A percentile compares a stretch with the other conserved stretches of the same genome.
phyloP scores from a whole-genome alignment of 305 asterid species.

The Fraxinus xanthoxyloides region DNA sequence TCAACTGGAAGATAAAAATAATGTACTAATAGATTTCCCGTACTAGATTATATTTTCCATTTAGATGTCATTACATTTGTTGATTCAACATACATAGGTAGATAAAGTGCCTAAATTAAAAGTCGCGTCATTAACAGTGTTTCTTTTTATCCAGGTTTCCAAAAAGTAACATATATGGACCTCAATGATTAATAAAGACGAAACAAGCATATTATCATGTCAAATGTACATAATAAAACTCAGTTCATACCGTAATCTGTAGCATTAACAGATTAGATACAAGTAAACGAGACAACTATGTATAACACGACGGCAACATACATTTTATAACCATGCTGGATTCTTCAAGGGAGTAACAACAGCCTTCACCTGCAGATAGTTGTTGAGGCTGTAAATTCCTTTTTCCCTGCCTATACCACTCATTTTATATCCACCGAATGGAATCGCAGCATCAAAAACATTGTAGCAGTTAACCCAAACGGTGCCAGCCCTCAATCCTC shows the following conservation, averaged over 20 bases:
- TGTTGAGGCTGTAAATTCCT: conserved; percentile 83
- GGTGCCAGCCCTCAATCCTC: conserved; percentile 80
- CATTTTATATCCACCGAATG: conserved; percentile 95
- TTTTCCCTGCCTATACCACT: conserved; percentile 93
- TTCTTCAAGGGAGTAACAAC: conserved; percentile 69
- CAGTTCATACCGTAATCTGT: not conserved
- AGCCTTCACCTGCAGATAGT: conserved; percentile 90
- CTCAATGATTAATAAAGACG: not conserved
- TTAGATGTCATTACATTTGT: not conserved
- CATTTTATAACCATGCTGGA: conserved; percentile 70
- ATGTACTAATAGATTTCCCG: not conserved
- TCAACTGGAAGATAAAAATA: not conserved
- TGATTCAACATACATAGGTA: too few relatives aligned
- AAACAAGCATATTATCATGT: not conserved
- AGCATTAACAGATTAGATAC: not conserved
- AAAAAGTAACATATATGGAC: not conserved
- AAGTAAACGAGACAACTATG: not conserved
- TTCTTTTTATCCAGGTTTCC: not conserved
- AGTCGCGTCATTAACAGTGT: not conserved
- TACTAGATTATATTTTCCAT: too few relatives aligned
- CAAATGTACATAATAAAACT: not conserved
- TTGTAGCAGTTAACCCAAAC: conserved; percentile 81
- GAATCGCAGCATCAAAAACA: conserved; percentile 83
- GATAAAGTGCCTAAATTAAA: too few relatives aligned
- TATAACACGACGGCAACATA: not conserved